Base-by-base conservation (phyloP, 2,329 filamentous ascomycete species). In the Aspergillus aculeatus region DNA sequence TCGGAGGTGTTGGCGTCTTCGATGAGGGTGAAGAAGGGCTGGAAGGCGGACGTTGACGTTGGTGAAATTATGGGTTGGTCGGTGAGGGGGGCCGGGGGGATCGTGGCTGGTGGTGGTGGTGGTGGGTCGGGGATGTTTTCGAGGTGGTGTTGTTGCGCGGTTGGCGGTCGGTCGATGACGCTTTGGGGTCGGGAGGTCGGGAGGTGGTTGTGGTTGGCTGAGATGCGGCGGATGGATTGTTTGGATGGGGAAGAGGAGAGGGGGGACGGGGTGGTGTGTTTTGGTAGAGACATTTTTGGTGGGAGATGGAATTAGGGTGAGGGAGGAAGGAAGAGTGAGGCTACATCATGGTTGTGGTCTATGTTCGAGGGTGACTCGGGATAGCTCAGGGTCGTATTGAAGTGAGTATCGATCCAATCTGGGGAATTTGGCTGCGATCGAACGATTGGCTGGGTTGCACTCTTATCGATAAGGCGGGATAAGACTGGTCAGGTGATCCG, bases 1-100 rank as follows among this genome's bases (percentile, higher is more conserved):
- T 90, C 85, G 68, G 86, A 84, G 9, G 85, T 88, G n/a, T 86
- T 84, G 11, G 83, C 78, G 74, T 96, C 92, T 71, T 91, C 87
- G 64, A 98, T 82, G 47, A 97, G 81, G 1, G 91, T 89, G 80
- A 96, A 97, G 80, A 96, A 89, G 2, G 92, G 91, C 49, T 86
- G 83, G 75, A 96, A 94, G 4, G 63, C 60, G n/a, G 60, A 31
- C 19, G 57, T 56, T 63, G 50, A 59, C 56, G 62, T 67, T 59
- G 64, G 60, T 31, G 61, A 56, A 14, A 54, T 31, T 57, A 5
- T 16, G 16, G 38, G n/a, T 7, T 67, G 61, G 19, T 68, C 65
- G 14, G 53, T 19, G 1, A 49, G 57, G 16, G 50, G 51, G n/a
- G 10, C 50, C 24, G 16, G 64, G 54, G 35, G 14, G n/a, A 52